A percentile compares a stretch with the other conserved stretches of the same genome.
Conservation (phyloP, 768 basidiomycete genomes). For the Solioccasus polychromus region DNA sequence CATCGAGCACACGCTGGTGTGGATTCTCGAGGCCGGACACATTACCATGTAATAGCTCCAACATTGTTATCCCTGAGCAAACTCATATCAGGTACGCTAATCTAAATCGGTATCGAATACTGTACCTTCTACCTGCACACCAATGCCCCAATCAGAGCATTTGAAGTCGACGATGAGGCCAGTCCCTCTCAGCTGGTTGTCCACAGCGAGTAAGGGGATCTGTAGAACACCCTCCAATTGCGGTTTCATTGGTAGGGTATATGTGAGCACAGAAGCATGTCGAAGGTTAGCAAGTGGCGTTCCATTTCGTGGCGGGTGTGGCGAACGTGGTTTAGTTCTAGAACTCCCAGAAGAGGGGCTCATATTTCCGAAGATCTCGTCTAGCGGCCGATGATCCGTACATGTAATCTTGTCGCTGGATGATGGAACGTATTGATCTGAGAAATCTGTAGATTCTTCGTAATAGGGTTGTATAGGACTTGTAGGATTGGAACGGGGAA, state of each 20-base stretch:
- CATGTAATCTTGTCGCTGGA: conserved; percentile 29
- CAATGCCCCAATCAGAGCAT: conserved; percentile 23
- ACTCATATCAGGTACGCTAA: neutral
- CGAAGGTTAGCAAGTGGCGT: neutral
- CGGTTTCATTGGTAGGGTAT: conserved; percentile 18
- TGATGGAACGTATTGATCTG: conserved; percentile 27
- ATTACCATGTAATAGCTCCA: conserved; percentile 22
- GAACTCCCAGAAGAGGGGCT: neutral
- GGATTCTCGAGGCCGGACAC: conserved; percentile 18
- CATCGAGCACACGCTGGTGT: conserved; percentile 21
- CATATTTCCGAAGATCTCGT: conserved; percentile 22
- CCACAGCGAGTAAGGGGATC: conserved; percentile 23
- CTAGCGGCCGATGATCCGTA: conserved; percentile 26
- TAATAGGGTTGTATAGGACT: neutral
- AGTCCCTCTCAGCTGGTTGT: conserved; percentile 19
- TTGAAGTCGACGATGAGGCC: conserved; percentile 19
- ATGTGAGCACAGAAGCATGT: conserved; percentile 10
- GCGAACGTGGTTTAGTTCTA: neutral
- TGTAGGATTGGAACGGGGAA: neutral
- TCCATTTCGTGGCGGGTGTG: conserved; percentile 2
- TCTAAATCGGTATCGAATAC: neutral
- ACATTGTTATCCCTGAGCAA: conserved; percentile 23
- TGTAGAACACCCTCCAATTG: conserved; percentile 19
- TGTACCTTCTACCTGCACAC: conserved; percentile 20
- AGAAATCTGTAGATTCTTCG: neutral